Evolutionary conservation across 148 eudicot species (phyloP), one percentile per base, ranked within the genome.

Genomic region (Nepenthes gracilis): DNA sequence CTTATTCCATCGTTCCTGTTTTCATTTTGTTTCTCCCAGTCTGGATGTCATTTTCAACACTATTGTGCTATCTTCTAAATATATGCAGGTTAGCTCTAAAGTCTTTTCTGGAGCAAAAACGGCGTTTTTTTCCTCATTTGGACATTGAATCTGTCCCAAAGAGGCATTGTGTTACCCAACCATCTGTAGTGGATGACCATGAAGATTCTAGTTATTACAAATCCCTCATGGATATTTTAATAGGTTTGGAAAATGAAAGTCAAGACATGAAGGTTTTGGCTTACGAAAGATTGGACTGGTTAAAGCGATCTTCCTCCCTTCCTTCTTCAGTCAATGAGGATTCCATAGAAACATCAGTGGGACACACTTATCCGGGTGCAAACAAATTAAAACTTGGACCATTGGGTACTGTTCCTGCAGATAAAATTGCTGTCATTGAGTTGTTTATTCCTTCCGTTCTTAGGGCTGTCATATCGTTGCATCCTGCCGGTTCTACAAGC

Each of bases 71-170:
- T 40, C 0, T 4, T 40, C 53, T 15, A 9, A 43, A 49, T 43
- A 56, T 54, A 66, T 71, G 55, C 83, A 92, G 98, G 78, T 72
- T 93, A 67, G 98, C 98, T 61, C 81, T 93, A 60, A 88, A 93
- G 75, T 87, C 98, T 55, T 93, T 93, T 64, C 80, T 81, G 3
- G 95, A 86, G 72, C 96, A 93, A 71, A 89, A 85, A 63, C 75
- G 75, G 65, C 80, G 96, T 63, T 86, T 86, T 67, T 93, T 93
- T 68, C 95, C 95, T 67, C 91, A 93, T 67, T 86, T 93, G 62
- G 87, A 83, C 54, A 33, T 53, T 49, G 83, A 74, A 72, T 67
- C 85, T 62, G 61, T 75, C 58, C 65, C 75, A 58, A 88, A 86
- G 76, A 93, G 80, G 66, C 94, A 65, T n/a, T 60, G 82, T 75